Conservation (phyloP, 805 yeast genomes). For the Hanseniaspora thailandica region DNA sequence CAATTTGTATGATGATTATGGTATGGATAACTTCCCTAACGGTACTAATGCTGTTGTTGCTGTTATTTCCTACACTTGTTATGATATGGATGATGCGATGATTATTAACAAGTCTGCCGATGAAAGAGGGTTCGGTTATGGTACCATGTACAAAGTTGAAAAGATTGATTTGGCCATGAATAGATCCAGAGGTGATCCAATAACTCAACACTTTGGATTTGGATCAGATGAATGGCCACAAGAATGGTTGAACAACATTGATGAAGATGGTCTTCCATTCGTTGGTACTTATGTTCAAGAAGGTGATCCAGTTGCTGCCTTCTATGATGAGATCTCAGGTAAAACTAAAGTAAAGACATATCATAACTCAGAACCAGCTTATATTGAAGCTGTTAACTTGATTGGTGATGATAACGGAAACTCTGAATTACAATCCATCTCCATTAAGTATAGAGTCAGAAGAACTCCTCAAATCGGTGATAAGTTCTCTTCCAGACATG, state of each 20-base stretch:
- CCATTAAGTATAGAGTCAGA: slow-evolving; percentile 81
- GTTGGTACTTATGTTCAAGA: slow-evolving; percentile 81
- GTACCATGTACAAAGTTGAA: slow-evolving; percentile 91
- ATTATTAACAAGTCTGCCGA: slow-evolving; percentile 93
- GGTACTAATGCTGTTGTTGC: slow-evolving; percentile 98
- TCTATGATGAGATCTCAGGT: slow-evolving; percentile 79
- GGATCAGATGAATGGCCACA: slow-evolving; percentile 90
- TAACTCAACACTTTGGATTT: slow-evolving; percentile 86
- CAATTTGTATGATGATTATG: slow-evolving; percentile 83
- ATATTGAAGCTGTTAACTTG: slow-evolving; percentile 86
- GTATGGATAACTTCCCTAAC: slow-evolving; percentile 96
- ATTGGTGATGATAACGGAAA: slow-evolving; percentile 60
- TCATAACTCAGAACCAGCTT: slow-evolving; percentile 89
- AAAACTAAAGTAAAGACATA: slow-evolving; percentile 85
- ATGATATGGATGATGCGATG: slow-evolving; percentile 99
- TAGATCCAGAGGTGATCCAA: slow-evolving; percentile 86
- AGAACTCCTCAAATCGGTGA: slow-evolving; percentile 94
- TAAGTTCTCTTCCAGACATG: slow-evolving; percentile 94
- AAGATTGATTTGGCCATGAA: slow-evolving; percentile 68
- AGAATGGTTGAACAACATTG: slow-evolving; percentile 77
- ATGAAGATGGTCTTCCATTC: slow-evolving; percentile 83
- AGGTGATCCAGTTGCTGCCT: slow-evolving; percentile 93
- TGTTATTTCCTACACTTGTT: slow-evolving; percentile 95
- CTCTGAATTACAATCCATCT: slow-evolving; percentile 64
- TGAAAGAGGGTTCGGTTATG: slow-evolving; percentile 96